Evolutionary conservation across 352 stramenopile genomes (phyloP), one percentile per base, ranked within the genome.

Genomic region (Phytophthora tentaculata): DNA sequence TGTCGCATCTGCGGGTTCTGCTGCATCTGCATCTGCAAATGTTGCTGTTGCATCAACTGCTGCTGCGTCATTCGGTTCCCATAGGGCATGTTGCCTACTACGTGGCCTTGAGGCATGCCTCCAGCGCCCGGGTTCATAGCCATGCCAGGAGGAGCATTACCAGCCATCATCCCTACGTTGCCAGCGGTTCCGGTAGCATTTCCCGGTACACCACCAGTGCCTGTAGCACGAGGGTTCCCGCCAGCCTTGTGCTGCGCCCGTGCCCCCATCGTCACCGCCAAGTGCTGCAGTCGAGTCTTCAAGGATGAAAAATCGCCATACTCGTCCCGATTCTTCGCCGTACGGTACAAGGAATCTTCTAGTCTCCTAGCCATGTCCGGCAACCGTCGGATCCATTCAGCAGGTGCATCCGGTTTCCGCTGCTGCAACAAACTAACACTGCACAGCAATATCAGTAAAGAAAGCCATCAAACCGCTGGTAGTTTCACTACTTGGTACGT

Each of bases 291-390:
- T 20, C 97, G 85, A 32, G 97, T 95, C 73, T 99, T 99, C 14
- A 99, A 66, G 1, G 97, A 99, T 8, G 79, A 88, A 54, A 96
- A 96, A 72, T 99, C 95, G 51, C 96, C 97, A 65, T 99, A 99
- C 58, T 98, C 96, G 37, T 98, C 95, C 44, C 97, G 77, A 75
- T 95, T 81, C 80, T 96, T 83, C 64, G 97, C 76, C 59, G 92
- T 95, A 45, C 90, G 86, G 77, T 99, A 99, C 49, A 99, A 77
- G 49, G 96, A 98, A 67, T 99, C 97, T 73, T 99, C 97, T 22
- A 99, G 83, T 50, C 97, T 89, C 50, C 98, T 96, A 7, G 97
- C 97, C 97, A 99, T 99, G 72, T 99, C 96, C 5, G 97, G 97
- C 26, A 99, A 78, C 67, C 98, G 97, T 49, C 98, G 92, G 60